A percentile compares a stretch with the other conserved stretches of the same genome.
These are phyloP conservation scores for Xerocomellus amylosporus DNA, from an alignment of 768 basidiomycete species.

Conservation along the genomic window DNA sequence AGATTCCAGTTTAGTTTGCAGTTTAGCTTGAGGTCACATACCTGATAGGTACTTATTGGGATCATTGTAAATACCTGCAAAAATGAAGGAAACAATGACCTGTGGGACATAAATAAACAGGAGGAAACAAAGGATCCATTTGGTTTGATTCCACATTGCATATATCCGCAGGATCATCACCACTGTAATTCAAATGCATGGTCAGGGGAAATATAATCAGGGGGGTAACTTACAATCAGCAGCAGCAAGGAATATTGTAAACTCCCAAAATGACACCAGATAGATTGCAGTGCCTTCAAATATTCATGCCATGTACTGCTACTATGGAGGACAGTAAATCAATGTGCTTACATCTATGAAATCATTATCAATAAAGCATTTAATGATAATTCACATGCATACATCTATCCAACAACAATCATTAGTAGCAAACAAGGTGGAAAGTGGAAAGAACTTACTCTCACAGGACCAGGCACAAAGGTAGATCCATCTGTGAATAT, in stretches of 20 bases:
- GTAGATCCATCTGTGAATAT: neutral
- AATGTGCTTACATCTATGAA: conserved; percentile 1
- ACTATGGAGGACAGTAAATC: neutral
- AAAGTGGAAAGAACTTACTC: neutral
- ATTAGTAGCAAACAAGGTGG: neutral
- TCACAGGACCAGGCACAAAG: neutral
- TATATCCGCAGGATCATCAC: no score
- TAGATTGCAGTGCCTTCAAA: neutral
- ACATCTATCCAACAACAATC: neutral
- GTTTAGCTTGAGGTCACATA: no score
- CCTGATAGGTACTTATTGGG: no score
- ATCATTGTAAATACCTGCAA: no score
- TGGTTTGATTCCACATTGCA: no score
- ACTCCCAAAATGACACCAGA: neutral
- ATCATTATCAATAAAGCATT: neutral
- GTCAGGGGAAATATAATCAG: no score
- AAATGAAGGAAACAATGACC: no score
- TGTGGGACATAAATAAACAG: no score
- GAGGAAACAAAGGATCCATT: no score
- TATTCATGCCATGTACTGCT: neutral
- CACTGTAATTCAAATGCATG: no score
- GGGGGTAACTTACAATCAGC: no score
- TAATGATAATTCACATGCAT: neutral
- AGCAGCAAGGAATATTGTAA: neutral
- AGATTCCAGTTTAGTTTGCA: no score